Percentiles rank a stretch among this genome's conserved stretches.
phyloP scores from a whole-genome alignment of 2,329 filamentous ascomycete species.

The Apiospora phragmitis region DNA sequence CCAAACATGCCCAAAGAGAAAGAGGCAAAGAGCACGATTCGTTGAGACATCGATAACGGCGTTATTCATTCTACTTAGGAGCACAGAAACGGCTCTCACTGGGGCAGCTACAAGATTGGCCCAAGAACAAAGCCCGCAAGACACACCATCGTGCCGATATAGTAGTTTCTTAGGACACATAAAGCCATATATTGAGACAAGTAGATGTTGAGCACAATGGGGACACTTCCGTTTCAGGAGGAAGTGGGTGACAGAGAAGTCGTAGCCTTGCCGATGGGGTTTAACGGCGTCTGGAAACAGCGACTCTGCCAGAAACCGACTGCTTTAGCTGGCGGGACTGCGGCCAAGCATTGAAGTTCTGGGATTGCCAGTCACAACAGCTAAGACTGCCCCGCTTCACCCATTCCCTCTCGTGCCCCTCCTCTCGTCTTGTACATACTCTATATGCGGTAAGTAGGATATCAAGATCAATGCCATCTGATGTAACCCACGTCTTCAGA shows the following conservation, averaged over 20 bases:
- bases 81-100: not conserved
- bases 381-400: not conserved
- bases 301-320: not conserved
- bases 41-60: not conserved
- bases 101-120: not conserved
- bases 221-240: not conserved
- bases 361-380: not conserved
- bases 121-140: not conserved
- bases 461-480: not conserved
- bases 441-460: not conserved
- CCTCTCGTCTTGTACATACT: not conserved
- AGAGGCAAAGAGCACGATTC: not conserved
- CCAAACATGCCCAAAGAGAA: not conserved
- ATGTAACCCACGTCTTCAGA: not conserved
- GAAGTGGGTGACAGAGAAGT: not conserved
- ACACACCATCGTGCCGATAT: not conserved
- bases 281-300: not conserved
- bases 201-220: not conserved
- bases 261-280: not conserved
- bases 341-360: not conserved
- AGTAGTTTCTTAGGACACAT: not conserved
- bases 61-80: not conserved
- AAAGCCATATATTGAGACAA: not conserved
- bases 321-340: not conserved
- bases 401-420: not conserved